Percentiles rank a stretch among this genome's conserved stretches.
Conservation (phyloP, 129 eudicot genomes). For the Lactuca saligna region DNA sequence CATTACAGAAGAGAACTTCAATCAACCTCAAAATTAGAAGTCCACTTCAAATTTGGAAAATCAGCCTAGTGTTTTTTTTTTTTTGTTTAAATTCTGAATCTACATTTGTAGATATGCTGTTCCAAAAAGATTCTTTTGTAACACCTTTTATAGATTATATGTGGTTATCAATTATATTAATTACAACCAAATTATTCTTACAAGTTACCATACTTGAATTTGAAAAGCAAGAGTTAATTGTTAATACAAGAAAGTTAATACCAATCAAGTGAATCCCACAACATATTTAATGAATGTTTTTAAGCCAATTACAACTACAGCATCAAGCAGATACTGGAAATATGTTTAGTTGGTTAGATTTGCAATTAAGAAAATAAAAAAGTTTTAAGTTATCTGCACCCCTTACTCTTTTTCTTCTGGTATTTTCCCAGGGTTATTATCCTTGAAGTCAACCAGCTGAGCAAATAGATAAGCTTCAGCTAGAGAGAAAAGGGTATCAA, state of each 20-base stretch:
- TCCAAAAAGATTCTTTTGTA: not conserved
- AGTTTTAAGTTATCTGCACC: constrained; percentile 27
- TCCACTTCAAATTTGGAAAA: too few species aligned
- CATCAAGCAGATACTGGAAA: constrained; percentile 13
- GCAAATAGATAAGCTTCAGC: constrained; percentile 97
- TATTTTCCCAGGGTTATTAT: constrained; percentile 67
- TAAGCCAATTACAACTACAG: constrained; percentile 19
- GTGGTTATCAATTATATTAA: not conserved
- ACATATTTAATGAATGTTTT: constrained; percentile 1
- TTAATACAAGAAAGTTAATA: constrained; percentile 2
- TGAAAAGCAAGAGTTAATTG: not conserved
- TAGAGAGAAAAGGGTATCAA: constrained; percentile 88
- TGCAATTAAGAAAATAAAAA: constrained; percentile 15
- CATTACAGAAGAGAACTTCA: not conserved
- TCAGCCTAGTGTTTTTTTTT: too few species aligned
- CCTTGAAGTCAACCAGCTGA: constrained; percentile 89
- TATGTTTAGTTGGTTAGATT: not conserved
- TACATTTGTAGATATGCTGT: not conserved
- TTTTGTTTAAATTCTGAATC: not conserved
- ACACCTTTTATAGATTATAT: not conserved
- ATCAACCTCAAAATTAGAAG: not conserved
- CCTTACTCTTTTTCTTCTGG: constrained; percentile 74
- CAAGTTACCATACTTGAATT: not conserved
- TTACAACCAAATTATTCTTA: constrained; percentile 3
- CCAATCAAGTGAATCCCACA: constrained; percentile 16